Evolutionary conservation across 1,284 basidiomycete species (phyloP).

Genomic region (Thelephora terrestris): DNA sequence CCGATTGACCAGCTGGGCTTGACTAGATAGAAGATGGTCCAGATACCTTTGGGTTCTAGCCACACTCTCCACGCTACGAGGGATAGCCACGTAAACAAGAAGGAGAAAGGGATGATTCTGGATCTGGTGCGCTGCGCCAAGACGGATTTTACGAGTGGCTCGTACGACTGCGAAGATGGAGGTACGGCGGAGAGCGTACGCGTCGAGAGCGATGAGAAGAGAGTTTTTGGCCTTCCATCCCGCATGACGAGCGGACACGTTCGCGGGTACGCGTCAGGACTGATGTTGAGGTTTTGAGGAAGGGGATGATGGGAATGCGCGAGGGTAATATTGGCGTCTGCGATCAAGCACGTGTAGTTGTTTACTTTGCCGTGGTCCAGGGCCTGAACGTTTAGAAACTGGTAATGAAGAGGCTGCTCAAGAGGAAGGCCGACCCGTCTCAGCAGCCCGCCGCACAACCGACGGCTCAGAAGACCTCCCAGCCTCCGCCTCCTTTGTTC

Average conservation of each 20-base stretch:
- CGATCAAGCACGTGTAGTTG: too few species aligned
- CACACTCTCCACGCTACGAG: slow-evolving; percentile 29
- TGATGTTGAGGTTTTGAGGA: too few species aligned
- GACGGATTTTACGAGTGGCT: slow-evolving; percentile 47
- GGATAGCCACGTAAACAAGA: slow-evolving; percentile 34
- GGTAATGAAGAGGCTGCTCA: not conserved
- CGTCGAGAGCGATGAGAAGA: slow-evolving; percentile 23
- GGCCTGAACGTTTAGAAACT: too few species aligned
- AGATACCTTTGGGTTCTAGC: slow-evolving; percentile 20
- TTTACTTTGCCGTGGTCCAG: too few species aligned
- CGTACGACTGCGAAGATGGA: slow-evolving; percentile 39
- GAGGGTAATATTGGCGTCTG: too few species aligned
- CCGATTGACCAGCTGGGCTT: slow-evolving; percentile 25
- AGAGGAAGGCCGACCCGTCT: not conserved
- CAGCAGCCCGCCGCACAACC: too few species aligned
- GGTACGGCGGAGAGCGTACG: slow-evolving; percentile 38
- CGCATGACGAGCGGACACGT: too few species aligned
- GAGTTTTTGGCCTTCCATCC: too few species aligned
- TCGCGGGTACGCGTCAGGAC: too few species aligned
- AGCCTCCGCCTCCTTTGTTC: not conserved
- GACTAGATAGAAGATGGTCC: slow-evolving; percentile 27
- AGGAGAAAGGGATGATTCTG: slow-evolving; percentile 41
- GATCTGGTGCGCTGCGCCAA: slow-evolving; percentile 45
- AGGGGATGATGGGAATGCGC: too few species aligned
- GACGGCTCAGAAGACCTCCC: not conserved